phyloP scores from a whole-genome alignment of 176 grass and related monocot species.

The Eleusine indica region DNA sequence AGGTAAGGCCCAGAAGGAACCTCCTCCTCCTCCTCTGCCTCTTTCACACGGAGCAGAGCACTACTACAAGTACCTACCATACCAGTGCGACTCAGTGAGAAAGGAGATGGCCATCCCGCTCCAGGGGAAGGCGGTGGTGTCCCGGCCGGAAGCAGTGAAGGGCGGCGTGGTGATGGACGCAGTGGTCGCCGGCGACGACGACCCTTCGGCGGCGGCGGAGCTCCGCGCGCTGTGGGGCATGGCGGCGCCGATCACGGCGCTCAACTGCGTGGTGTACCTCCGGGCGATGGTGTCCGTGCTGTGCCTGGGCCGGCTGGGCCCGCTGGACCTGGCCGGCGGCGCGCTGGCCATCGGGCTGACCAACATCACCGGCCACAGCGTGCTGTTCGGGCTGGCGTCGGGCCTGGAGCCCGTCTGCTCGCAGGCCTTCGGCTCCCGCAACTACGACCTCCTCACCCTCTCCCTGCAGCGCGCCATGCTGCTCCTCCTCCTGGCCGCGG shows the following conservation, averaged over 20 bases:
- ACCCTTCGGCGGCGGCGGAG: slow-evolving; percentile 48
- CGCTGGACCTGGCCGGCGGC: slow-evolving; percentile 86
- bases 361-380: slow-evolving; percentile 96
- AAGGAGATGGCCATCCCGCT: slow-evolving; percentile 45
- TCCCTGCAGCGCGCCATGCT: slow-evolving; percentile 85
- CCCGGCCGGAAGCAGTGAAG: background rate
- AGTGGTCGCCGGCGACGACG: background rate
- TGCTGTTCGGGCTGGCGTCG: slow-evolving; percentile 89
- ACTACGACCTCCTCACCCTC: slow-evolving; percentile 77
- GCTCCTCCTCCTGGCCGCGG: slow-evolving; percentile 65
- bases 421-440: slow-evolving; percentile 85
- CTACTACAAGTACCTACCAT: background rate
- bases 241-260: slow-evolving; percentile 81
- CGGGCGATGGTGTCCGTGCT: slow-evolving; percentile 95
- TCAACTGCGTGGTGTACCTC: slow-evolving; percentile 92
- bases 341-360: slow-evolving; percentile 95
- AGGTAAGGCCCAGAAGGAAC: background rate
- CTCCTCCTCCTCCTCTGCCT: background rate
- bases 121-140: slow-evolving; percentile 31
- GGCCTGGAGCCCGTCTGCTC: slow-evolving; percentile 85
- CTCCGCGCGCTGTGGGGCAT: slow-evolving; percentile 72
- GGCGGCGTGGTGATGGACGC: background rate
- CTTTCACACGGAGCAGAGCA: background rate
- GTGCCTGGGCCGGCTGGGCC: slow-evolving; percentile 81
- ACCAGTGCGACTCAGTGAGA: too few species aligned